Base-by-base conservation (phyloP, 2,329 filamentous ascomycete genomes). In the Aspergillus sp. region DNA sequence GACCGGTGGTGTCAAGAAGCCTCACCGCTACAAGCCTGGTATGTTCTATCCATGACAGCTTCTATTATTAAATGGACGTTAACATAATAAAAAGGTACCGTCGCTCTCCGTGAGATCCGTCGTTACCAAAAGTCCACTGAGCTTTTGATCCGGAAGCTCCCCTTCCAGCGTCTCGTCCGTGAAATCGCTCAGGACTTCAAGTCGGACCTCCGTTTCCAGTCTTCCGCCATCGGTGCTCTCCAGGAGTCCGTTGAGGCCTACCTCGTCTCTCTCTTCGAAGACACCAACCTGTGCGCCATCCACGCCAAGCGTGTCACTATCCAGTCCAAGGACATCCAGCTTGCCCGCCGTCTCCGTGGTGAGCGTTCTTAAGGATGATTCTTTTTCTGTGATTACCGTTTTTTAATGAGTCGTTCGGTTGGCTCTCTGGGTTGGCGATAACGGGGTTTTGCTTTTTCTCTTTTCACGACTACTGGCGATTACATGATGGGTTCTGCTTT, bases 261-360 rank as follows among this genome's bases (percentile, higher is more conserved):
- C 77, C 86, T 98, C 64, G 90, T 97, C 73, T 94, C 90, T 40
- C 85, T 97, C 57, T 97, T 97, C 64, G 90, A 97, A 75, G 91
- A 97, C 70, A 96, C 91, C 76, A 97, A 97, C 79, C 77, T 95
- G 45, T 97, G 91, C 76, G 91, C 93, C 67, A 95, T 97, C 73
- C 93, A 97, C 76, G 91, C 93, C 75, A 97, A 97, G 83, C 89
- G 93, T 77, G 93, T 97, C 67, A 97, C 91, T 66, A 97, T 97
- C 74, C 91, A 75, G 67, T 72, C 69, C 73, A 96, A 96, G 80
- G 91, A 96, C 64, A 96, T 97, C 69, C 91, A 97, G 76, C 83
- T 97, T 43, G 90, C 91, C 65, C 86, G 93, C 61, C 87, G 93
- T 66, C 88, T 98, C 67, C 88, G 93, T 65, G 93, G 93, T 59